Percentiles rank a stretch among this genome's conserved stretches.
Conservation (phyloP, 208 protist species). For the Leishmania amazonensis region DNA sequence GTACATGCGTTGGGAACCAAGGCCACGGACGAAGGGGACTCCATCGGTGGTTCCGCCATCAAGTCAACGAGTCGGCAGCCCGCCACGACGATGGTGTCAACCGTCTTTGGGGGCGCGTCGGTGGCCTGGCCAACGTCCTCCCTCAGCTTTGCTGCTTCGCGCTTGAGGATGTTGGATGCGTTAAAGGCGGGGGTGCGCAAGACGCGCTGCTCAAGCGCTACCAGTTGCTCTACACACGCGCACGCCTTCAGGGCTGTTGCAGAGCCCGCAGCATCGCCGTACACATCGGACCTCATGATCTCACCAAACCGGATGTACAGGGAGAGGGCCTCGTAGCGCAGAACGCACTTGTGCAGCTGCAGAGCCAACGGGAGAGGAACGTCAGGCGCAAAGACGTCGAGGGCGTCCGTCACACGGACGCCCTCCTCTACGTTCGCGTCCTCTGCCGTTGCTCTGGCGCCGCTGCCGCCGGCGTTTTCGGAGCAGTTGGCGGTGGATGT, state of each 20-base stretch:
- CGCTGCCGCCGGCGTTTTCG: background rate
- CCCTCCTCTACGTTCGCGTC: constrained; percentile 1
- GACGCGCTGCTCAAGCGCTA: constrained; percentile 32
- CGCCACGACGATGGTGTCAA: constrained; percentile 16
- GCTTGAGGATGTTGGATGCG: constrained; percentile 15
- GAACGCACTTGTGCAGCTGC: constrained; percentile 51
- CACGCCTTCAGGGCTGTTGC: constrained; percentile 18
- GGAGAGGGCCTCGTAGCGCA: constrained; percentile 49
- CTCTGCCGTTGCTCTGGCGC: background rate
- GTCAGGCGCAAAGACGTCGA: constrained; percentile 20
- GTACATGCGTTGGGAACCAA: background rate
- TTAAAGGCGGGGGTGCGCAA: constrained; percentile 20
- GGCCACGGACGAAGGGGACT: background rate
- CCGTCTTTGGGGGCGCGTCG: constrained; percentile 1
- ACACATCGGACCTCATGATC: constrained; percentile 29
- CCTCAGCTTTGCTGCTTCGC: constrained; percentile 20
- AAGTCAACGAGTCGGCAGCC: constrained; percentile 27
- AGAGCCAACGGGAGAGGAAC: constrained; percentile 53
- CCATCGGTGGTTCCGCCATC: constrained; percentile 13
- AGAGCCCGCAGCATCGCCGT: constrained; percentile 30
- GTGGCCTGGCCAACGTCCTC: constrained; percentile 17
- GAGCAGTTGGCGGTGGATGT: background rate
- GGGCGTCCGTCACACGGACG: constrained; percentile 17
- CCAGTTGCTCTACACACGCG: constrained; percentile 26
- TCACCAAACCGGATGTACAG: constrained; percentile 46